phyloP scores from a whole-genome alignment of 352 stramenopile genomes.

The Phytophthora meadii region DNA sequence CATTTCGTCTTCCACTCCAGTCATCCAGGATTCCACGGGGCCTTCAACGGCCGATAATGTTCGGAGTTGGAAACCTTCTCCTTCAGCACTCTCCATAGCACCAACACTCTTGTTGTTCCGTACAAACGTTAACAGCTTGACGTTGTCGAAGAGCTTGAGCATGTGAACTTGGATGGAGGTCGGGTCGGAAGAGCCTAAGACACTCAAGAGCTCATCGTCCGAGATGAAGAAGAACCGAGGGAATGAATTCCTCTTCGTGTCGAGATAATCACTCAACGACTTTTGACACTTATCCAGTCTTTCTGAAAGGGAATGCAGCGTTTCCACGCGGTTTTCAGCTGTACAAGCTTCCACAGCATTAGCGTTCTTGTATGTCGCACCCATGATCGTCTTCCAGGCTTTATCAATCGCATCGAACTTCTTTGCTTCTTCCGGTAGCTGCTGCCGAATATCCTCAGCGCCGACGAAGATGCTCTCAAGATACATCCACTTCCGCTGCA shows the following conservation, averaged over 20 bases:
- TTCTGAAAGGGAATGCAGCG: slow-evolving; percentile 86
- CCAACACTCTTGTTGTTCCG: slow-evolving; percentile 89
- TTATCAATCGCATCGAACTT: slow-evolving; percentile 95
- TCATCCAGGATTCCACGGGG: slow-evolving; percentile 95
- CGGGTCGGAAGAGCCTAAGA: slow-evolving; percentile 92
- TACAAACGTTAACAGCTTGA: slow-evolving; percentile 92
- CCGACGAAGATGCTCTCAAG: slow-evolving; percentile 95
- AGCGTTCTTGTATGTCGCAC: slow-evolving; percentile 90
- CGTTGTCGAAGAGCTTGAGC: slow-evolving; percentile 96
- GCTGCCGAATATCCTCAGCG: slow-evolving; percentile 93
- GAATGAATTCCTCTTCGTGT: slow-evolving; percentile 93
- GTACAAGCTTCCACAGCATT: slow-evolving; percentile 92
- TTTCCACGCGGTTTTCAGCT: slow-evolving; percentile 89
- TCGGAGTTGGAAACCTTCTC: slow-evolving; percentile 89
- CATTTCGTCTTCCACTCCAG: slow-evolving; percentile 92
- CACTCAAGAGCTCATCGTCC: slow-evolving; percentile 92
- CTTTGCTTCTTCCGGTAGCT: slow-evolving; percentile 93
- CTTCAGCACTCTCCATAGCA: slow-evolving; percentile 93
- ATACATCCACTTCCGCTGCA: slow-evolving; percentile 97
- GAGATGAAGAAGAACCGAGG: slow-evolving; percentile 96
- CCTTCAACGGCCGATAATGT: slow-evolving; percentile 87
- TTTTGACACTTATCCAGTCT: slow-evolving; percentile 93
- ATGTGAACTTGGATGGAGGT: slow-evolving; percentile 94
- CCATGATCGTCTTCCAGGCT: slow-evolving; percentile 94
- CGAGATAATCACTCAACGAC: slow-evolving; percentile 90